Evolutionary conservation across 345 rosid species (phyloP).

Genomic region (Lagerstroemia speciosa): DNA sequence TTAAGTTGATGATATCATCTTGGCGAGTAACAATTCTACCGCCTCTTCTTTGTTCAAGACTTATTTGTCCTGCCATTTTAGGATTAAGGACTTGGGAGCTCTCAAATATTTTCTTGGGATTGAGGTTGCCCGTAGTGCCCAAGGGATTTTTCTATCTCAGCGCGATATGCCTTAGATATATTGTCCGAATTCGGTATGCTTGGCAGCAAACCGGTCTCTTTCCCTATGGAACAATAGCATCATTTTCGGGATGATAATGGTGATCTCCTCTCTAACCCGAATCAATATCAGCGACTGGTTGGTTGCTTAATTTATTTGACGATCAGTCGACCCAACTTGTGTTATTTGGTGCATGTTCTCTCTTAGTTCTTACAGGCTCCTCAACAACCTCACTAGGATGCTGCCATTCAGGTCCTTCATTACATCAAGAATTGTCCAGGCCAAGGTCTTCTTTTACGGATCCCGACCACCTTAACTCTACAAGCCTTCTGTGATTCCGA

Average conservation of each 20-base stretch:
- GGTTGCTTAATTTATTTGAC: not conserved
- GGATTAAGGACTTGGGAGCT: not conserved
- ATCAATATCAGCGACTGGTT: accelerated
- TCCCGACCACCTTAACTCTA: accelerated
- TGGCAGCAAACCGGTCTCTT: not conserved
- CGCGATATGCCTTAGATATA: not conserved
- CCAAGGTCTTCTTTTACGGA: not conserved
- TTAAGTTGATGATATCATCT: not conserved
- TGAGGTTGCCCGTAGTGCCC: not conserved
- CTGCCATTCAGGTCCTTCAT: not conserved
- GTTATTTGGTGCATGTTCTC: not conserved
- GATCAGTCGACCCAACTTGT: not conserved
- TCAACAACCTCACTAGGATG: not conserved
- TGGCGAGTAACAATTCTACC: not conserved
- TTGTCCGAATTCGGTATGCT: not conserved
- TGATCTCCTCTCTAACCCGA: not conserved
- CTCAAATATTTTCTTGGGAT: not conserved
- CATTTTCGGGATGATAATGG: too few species aligned
- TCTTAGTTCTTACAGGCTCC: not conserved
- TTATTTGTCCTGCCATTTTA: not conserved
- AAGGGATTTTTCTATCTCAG: not conserved
- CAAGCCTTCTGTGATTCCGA: not conserved
- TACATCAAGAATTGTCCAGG: not conserved
- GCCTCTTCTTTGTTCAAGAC: not conserved
- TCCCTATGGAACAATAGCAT: not conserved